Evolutionary conservation across 352 stramenopile species (phyloP), one percentile per base, ranked within the genome.

Genomic region (Phytophthora crassamura): DNA sequence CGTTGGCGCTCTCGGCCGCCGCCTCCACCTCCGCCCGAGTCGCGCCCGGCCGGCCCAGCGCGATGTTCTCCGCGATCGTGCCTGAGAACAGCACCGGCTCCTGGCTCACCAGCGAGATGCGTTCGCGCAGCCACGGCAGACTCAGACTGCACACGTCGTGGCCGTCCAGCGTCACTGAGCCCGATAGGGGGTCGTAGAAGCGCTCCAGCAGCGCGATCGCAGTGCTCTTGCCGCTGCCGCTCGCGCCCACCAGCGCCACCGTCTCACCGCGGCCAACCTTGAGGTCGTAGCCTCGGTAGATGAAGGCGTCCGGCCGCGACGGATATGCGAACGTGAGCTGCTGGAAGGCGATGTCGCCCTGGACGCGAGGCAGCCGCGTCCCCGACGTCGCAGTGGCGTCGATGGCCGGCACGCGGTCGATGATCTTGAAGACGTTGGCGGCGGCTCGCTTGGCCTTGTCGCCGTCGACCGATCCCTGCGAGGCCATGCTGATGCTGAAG

Each of bases 271-370:
- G 78, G 9, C 54, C 42, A 65, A 90, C 77, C 5, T 69, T 73
- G 7, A 98, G 64, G 52, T 74, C 82, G 49, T 98, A 82, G 38
- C 72, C 68, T 22, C 82, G 80, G 51, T 98, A 91, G 42, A 98
- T 83, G 4, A 42, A 49, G 14, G 79, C 69, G 8, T 93, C 80
- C 1, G 82, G 83, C 30, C 93, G 67, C 2, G 89, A 88, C 8
- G 95, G 92, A 69, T 98, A 99, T 2, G 82, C 72, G 68, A 99
- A 99, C 7, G 47, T 59, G 14, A 99, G 79, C 49, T 96, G 59
- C 12, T 87, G 51, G 59, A 99, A 97, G 15, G 76, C 35, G 53
- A 97, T 74, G 28, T 82, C 69, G 10, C 95, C 93, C 1, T 74
- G 35, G 3, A 89, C 56, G 2, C 35, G 41, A 0, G 54, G 35